Percentiles rank a stretch among this genome's conserved stretches.
Conservation (phyloP, 2,329 filamentous ascomycete genomes). For the Thyridium curvatum region DNA sequence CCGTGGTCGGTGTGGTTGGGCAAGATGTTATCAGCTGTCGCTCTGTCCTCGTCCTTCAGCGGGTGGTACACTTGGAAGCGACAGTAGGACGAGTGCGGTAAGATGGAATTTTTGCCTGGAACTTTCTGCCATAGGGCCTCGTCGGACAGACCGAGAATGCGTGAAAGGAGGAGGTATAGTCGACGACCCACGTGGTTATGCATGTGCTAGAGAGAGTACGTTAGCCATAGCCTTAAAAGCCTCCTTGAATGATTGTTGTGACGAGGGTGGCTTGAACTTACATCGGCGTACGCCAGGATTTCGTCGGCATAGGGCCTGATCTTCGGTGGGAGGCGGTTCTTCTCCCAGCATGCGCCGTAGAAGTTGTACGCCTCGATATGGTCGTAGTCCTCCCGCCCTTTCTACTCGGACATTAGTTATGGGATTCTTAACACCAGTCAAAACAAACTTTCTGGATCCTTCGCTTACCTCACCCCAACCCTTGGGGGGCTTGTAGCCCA, state of each 20-base stretch:
- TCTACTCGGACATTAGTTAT: too few species aligned
- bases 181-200: constrained; percentile 38
- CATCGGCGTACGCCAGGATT: constrained; percentile 22
- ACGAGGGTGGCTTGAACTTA: too few species aligned
- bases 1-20: constrained; percentile 43
- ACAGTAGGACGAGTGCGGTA: constrained; percentile 34
- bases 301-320: constrained; percentile 43
- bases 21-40: constrained; percentile 32
- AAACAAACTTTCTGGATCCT: too few species aligned
- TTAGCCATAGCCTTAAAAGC: too few species aligned
- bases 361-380: constrained; percentile 50
- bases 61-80: constrained; percentile 36
- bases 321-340: constrained; percentile 37
- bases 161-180: constrained; percentile 30
- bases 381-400: constrained; percentile 17
- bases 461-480: constrained; percentile 16
- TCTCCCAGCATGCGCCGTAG: constrained; percentile 39
- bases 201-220: constrained; percentile 31
- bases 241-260: too few species aligned
- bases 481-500: constrained; percentile 42
- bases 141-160: constrained; percentile 35
- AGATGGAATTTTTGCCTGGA: too few species aligned
- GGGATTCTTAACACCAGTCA: too few species aligned
- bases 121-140: constrained; percentile 36
- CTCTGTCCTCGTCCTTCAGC: constrained; percentile 20